Conservation (phyloP, 2,329 filamentous ascomycete genomes). For the Pseudopyricularia javanii region DNA sequence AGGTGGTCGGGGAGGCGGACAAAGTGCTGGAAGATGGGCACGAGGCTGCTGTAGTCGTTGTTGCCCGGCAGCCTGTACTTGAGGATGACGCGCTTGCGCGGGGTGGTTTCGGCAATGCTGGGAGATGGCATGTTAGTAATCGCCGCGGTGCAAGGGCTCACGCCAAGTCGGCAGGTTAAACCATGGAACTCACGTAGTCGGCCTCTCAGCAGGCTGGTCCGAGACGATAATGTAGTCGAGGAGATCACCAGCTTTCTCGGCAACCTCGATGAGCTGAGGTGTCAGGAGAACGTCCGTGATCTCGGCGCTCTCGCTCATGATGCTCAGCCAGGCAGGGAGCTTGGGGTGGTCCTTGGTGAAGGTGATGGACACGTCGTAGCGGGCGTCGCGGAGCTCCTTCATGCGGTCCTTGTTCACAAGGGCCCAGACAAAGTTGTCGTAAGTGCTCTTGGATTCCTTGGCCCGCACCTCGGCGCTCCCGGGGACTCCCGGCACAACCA, state of each 20-base stretch:
- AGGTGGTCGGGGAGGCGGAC: conserved; percentile 76
- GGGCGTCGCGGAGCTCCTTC: conserved; percentile 78
- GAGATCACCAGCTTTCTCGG: conserved; percentile 64
- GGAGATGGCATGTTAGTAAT: background rate
- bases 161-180: background rate
- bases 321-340: conserved; percentile 77
- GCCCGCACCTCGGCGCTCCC: conserved; percentile 41
- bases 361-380: conserved; percentile 89
- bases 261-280: conserved; percentile 70
- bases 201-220: conserved; percentile 82
- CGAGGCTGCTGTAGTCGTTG: conserved; percentile 51
- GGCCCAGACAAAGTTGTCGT: conserved; percentile 89
- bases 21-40: conserved; percentile 71
- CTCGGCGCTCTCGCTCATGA: conserved; percentile 96
- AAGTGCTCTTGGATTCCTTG: conserved; percentile 53
- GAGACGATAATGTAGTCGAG: conserved; percentile 82
- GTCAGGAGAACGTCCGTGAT: conserved; percentile 81
- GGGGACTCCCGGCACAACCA: conserved; percentile 56
- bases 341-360: conserved; percentile 86
- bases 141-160: background rate
- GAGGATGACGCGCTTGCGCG: conserved; percentile 79
- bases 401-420: conserved; percentile 92
- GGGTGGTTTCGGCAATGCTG: conserved; percentile 70
- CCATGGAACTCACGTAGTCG: conserved; percentile 53
- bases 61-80: conserved; percentile 56